Evolutionary conservation across 2,329 filamentous ascomycete genomes (phyloP).

Genomic region (Cladosporium sp.): DNA sequence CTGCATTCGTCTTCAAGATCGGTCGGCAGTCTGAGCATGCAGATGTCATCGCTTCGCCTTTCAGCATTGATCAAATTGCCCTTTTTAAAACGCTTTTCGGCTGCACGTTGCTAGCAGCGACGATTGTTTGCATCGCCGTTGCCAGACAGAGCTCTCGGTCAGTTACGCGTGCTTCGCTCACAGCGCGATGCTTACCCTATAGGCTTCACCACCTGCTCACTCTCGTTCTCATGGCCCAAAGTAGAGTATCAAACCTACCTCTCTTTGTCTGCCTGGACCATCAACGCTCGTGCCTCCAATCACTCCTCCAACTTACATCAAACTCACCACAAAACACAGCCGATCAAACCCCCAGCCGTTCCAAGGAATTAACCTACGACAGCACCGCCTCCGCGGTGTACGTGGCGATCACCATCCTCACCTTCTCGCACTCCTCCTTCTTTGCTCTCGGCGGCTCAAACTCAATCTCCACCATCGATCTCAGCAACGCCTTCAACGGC

Average conservation of each 20-base stretch:
- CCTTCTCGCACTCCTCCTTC: conserved; percentile 78
- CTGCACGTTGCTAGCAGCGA: neutral
- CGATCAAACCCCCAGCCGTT: too few species aligned
- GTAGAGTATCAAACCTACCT: conserved; percentile 79
- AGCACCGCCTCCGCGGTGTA: too few species aligned
- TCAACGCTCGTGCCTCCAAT: too few species aligned
- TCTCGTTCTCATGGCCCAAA: conserved; percentile 83
- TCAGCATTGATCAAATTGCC: neutral
- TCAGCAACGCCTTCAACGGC: conserved; percentile 94
- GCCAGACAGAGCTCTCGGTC: neutral
- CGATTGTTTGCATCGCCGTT: neutral
- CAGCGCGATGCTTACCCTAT: too few species aligned
- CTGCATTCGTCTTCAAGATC: neutral
- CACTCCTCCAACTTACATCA: too few species aligned
- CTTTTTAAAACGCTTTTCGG: neutral
- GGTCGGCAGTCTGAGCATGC: neutral
- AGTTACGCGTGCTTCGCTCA: too few species aligned
- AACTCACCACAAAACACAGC: too few species aligned
- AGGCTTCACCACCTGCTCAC: conserved; percentile 69
- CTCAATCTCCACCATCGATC: conserved; percentile 87
- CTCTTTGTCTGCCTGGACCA: conserved; percentile 54
- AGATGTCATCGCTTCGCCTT: neutral
- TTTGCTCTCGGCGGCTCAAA: conserved; percentile 91
- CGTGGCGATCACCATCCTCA: conserved; percentile 65
- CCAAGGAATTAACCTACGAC: too few species aligned